Base-by-base conservation (phyloP, 805 yeast genomes). In the Lipomyces yamadae region DNA sequence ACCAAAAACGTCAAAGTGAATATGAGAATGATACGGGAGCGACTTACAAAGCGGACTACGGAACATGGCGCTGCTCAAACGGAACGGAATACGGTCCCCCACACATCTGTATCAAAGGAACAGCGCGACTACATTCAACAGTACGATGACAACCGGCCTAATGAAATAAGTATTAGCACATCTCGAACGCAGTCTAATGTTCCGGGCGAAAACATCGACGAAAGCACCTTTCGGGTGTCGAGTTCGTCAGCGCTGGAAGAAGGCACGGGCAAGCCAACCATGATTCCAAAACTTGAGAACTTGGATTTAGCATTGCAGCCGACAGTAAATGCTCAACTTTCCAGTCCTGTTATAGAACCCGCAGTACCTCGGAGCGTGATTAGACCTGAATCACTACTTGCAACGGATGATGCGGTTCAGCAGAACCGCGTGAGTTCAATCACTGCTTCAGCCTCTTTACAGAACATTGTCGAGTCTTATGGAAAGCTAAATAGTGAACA, bases 21-120 rank as follows among this genome's bases (percentile, higher is more conserved):
- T n/a, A n/a, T 61, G 45, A 61, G 35, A 33, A 60, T 56, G 2
- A 34, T 61, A 29, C 15, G 24, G 42, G 57, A 32, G 11, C 56
- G 56, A 33, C 52, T 61, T 29, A 56, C 45, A n/a, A 56, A 50
- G 29, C 56, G 52, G 52, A 8, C 42, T 3, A 30, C 50, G 35
- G 35, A 42, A n/a, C 48, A 42, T 7, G 48, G 7, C 10, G 48
- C 48, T 4, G 24, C 4, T 42, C 18, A 1, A 24, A 8, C 48
- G 15, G 48, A 5, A 42, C 24, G 4, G 18, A 24, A 42, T 42
- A 42, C 8, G 24, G 15, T 13, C n/a, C 24, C 2, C 24, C 8
- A 42, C 8, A 7, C 48, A 3, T 3, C 0, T 15, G n/a, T 15
- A 42, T n/a, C 24, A 24, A 42, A n/a, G 24, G 48, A 42, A n/a